These are phyloP conservation scores for Meyerozyma smithsonii DNA, from an alignment of 1,139 yeast genomes.

Conservation along the genomic window DNA sequence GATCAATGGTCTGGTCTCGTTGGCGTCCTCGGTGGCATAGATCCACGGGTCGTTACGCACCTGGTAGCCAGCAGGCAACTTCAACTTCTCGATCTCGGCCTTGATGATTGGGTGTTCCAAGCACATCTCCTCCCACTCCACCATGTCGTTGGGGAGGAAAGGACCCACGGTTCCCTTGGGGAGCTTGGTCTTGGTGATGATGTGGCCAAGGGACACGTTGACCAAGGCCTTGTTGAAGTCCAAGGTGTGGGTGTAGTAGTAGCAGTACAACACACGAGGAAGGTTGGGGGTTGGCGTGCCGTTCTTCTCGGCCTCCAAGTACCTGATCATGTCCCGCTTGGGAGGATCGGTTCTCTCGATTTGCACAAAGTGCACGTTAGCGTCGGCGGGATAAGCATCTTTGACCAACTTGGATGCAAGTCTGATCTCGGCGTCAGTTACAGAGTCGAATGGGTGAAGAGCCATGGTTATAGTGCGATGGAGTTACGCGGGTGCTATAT, in stretches of 20 bases:
- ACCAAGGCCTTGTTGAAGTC: slow-evolving; percentile 71
- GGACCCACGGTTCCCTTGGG: slow-evolving; percentile 73
- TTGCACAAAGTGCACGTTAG: slow-evolving; percentile 63
- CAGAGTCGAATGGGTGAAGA: slow-evolving; percentile 62
- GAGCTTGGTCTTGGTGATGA: slow-evolving; percentile 52
- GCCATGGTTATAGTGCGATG: not conserved
- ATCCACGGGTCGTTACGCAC: slow-evolving; percentile 84
- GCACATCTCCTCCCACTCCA: slow-evolving; percentile 48
- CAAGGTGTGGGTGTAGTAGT: slow-evolving; percentile 55
- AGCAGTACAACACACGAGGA: slow-evolving; percentile 62
- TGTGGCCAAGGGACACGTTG: slow-evolving; percentile 59
- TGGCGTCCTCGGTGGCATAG: slow-evolving; percentile 71
- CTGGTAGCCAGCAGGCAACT: slow-evolving; percentile 49
- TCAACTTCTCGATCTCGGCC: slow-evolving; percentile 62
- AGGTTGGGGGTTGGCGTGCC: slow-evolving; percentile 54
- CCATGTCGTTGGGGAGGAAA: slow-evolving; percentile 64
- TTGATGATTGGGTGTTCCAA: slow-evolving; percentile 52
- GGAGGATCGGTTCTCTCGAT: slow-evolving; percentile 80
- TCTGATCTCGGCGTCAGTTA: slow-evolving; percentile 60
- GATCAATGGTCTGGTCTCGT: slow-evolving; percentile 56
- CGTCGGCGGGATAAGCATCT: slow-evolving; percentile 47
- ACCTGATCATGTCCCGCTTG: slow-evolving; percentile 65
- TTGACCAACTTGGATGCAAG: slow-evolving; percentile 60
- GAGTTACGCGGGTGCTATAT: not conserved
- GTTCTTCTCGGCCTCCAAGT: slow-evolving; percentile 63